Base-by-base conservation (phyloP, 352 stramenopile genomes). In the Halophytophthora batemanensis region DNA sequence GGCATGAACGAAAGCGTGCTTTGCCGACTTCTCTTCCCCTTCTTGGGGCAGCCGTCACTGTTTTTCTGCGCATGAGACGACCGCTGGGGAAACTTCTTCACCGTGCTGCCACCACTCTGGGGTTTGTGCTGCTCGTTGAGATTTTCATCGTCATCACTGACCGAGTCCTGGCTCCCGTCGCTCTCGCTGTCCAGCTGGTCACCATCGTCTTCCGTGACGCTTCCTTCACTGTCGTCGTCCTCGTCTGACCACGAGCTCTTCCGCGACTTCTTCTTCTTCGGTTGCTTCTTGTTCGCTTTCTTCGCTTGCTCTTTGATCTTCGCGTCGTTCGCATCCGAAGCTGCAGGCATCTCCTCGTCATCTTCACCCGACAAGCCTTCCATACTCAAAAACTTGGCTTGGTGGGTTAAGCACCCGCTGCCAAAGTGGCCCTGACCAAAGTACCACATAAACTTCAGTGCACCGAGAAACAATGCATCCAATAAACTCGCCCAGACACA, bases 321-420 rank as follows among this genome's bases (percentile, higher is more conserved):
- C 6, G 57, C 38, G 5, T 51, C 31, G 6, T 39, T 47, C 1
- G 63, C 63, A 13, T 69, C 49, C 21, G 36, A 45, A 5, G 46
- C 54, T 40, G 43, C 36, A 40, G 19, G 18, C 3, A 56, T 49
- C 10, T 41, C 34, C 44, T 69, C 56, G 19, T 12, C 49, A 6
- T 67, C 56, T 11, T 33, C 40, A 36, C 25, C 13, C 12, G 21
- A 42, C 35, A 39, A 23, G 6, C 59, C 40, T 15, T 72, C 68
- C 45, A 74, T 65, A 3, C 57, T 61, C 21, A 81, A 40, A 42
- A 90, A 86, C n/a, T 68, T 50, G 25, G 61, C 59, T 56, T 86
- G 74, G 34, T 91, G 77, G n/a, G 61, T 70, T 3, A 74, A 49
- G 36, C 81, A 91, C 0, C 71, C 74, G 7, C 80, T 90, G 19